phyloP scores from a whole-genome alignment of 2,329 filamentous ascomycete genomes.

The Cytospora chrysosperma region DNA sequence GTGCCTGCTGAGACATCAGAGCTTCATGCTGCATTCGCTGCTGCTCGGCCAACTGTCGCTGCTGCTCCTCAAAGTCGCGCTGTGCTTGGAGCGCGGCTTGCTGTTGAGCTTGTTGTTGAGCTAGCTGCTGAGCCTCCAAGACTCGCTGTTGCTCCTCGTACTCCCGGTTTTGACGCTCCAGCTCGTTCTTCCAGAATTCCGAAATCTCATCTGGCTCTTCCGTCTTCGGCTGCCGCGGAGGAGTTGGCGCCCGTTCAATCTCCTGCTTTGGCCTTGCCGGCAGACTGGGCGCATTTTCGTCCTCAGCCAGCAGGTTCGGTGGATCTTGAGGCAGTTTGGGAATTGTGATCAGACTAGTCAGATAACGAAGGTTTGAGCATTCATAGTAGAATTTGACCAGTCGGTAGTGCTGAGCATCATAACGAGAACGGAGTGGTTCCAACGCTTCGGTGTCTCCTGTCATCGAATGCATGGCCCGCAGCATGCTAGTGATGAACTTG shows the following conservation, averaged over 20 bases:
- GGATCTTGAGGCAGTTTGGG: conserved; percentile 94
- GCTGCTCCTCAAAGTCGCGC: conserved; percentile 94
- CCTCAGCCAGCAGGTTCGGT: conserved; percentile 82
- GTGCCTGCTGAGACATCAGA: conserved; percentile 80
- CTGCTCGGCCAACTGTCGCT: conserved; percentile 82
- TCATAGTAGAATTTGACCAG: conserved; percentile 99
- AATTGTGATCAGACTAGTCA: conserved; percentile 93
- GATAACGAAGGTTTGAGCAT: conserved; percentile 94
- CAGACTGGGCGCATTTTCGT: conserved; percentile 78
- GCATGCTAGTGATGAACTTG: conserved; percentile 99
- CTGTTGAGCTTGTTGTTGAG: conserved; percentile 77
- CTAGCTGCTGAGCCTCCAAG: conserved; percentile 81
- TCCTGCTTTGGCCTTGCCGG: conserved; percentile 78
- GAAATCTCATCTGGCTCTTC: conserved; percentile 93
- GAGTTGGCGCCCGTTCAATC: conserved; percentile 66
- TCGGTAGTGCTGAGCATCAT: conserved; percentile 94
- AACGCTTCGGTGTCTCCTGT: conserved; percentile 93
- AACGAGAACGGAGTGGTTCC: conserved; percentile 81
- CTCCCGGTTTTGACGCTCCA: conserved; percentile 86
- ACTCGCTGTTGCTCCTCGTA: conserved; percentile 93
- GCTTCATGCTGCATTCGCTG: conserved; percentile 89
- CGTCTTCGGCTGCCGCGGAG: conserved; percentile 63
- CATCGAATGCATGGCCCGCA: conserved; percentile 94
- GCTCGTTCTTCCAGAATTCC: conserved; percentile 96
- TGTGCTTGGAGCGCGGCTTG: conserved; percentile 82